Evolutionary conservation across 108 stramenopile genomes (phyloP).

Genomic region (Schizochytrium sp.): DNA sequence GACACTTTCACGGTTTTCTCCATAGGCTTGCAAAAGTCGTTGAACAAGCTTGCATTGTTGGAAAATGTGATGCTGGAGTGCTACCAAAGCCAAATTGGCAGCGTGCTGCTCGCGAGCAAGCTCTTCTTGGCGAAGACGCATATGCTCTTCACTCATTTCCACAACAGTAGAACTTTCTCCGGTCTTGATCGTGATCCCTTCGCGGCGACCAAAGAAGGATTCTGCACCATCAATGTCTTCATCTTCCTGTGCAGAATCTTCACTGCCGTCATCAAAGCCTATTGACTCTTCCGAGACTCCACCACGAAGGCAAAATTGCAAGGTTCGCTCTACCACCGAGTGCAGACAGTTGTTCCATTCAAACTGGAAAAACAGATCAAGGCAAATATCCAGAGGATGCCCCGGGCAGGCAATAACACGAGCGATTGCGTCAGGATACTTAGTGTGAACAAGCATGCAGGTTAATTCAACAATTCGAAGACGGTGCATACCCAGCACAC

Average conservation of each 20-base stretch:
- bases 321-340: constrained; percentile 35
- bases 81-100: neutral
- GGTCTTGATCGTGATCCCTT: neutral
- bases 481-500: constrained; percentile 38
- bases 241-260: neutral
- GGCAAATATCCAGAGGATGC: constrained; percentile 17
- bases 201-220: neutral
- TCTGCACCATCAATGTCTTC: neutral
- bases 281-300: constrained; percentile 54
- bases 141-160: neutral
- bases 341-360: constrained; percentile 61
- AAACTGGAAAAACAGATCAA: constrained; percentile 49
- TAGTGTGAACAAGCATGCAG: constrained; percentile 49
- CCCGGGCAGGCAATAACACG: neutral
- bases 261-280: constrained; percentile 37
- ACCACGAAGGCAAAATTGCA: constrained; percentile 49
- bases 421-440: neutral
- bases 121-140: neutral
- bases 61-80: constrained; percentile 25
- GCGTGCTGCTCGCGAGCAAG: constrained; percentile 20
- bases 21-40: neutral
- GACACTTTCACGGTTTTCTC: constrained; percentile 7
- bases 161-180: neutral
- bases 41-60: neutral
- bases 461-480: constrained; percentile 27